These are phyloP conservation scores for Verticillium alfalfae DNA, from an alignment of 2,329 filamentous ascomycete species.

Conservation along the genomic window DNA sequence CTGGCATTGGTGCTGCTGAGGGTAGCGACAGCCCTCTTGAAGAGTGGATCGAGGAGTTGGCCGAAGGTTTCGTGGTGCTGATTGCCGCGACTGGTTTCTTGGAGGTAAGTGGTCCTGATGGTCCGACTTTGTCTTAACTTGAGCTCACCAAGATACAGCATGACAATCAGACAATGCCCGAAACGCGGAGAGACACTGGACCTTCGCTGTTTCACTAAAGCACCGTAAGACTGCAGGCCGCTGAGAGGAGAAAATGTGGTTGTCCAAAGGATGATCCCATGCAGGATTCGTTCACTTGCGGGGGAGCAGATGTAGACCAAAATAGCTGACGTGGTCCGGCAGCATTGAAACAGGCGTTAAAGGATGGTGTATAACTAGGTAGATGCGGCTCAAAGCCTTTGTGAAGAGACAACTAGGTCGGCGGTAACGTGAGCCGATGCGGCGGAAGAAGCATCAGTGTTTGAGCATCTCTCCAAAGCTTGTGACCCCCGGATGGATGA, in stretches of 20 bases:
- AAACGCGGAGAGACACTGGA: conserved; percentile 21
- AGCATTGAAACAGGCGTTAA: conserved; percentile 12
- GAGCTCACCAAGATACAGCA: conserved; percentile 20
- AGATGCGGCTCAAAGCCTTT: not conserved
- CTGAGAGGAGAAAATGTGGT: not conserved
- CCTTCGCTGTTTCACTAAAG: conserved; percentile 33
- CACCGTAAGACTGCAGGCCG: not conserved
- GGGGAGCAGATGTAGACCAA: not conserved
- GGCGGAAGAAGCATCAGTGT: not conserved
- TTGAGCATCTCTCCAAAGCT: not conserved
- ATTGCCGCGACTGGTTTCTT: conserved; percentile 80
- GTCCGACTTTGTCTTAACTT: not conserved
- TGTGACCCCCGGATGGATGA: not conserved
- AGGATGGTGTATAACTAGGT: conserved; percentile 1
- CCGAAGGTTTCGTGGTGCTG: conserved; percentile 78
- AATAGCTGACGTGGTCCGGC: conserved; percentile 1
- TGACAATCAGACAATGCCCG: conserved; percentile 31
- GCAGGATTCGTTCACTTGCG: not conserved
- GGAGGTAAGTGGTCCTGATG: conserved; percentile 55
- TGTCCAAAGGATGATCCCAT: not conserved
- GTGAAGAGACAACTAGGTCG: not conserved
- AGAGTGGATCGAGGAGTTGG: conserved; percentile 66
- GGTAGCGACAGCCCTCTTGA: conserved; percentile 35
- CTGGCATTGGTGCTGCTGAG: conserved; percentile 59
- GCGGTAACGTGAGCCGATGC: not conserved